These are phyloP conservation scores for Papiliotrema flavescens DNA, from an alignment of 1,284 basidiomycete species.

Conservation along the genomic window DNA sequence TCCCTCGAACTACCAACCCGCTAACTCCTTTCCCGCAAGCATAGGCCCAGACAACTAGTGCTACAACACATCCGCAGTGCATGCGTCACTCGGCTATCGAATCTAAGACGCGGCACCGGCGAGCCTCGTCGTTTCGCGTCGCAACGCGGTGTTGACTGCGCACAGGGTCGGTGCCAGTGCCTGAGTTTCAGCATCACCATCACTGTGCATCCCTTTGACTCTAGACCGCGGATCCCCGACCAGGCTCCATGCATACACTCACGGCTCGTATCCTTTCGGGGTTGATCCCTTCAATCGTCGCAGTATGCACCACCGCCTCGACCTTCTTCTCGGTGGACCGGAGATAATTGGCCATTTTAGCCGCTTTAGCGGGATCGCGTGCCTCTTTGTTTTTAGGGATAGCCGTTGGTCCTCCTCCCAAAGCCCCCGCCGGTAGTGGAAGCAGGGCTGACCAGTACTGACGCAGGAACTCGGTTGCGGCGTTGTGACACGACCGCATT, in stretches of 20 bases:
- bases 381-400: conserved; percentile 12
- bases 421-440: conserved; percentile 62
- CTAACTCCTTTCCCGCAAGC: no score
- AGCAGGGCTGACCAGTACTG: conserved; percentile 92
- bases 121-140: conserved; percentile 21
- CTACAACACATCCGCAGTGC: neutral
- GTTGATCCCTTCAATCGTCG: conserved; percentile 62
- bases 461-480: conserved; percentile 90
- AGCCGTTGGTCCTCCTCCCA: conserved; percentile 26
- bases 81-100: neutral
- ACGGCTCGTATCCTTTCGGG: conserved; percentile 63
- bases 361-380: conserved; percentile 56
- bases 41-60: neutral
- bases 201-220: neutral
- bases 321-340: conserved; percentile 75
- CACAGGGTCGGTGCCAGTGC: conserved; percentile 74
- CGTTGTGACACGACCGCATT: conserved; percentile 83
- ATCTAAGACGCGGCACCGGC: neutral
- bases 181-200: conserved; percentile 46
- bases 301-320: conserved; percentile 65
- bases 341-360: conserved; percentile 80
- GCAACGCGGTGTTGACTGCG: conserved; percentile 72
- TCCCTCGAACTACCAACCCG: no score
- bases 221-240: neutral
- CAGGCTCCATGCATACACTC: conserved; percentile 38